phyloP scores from a whole-genome alignment of 2,329 filamentous ascomycete genomes.

The Apiospora malaysiana region DNA sequence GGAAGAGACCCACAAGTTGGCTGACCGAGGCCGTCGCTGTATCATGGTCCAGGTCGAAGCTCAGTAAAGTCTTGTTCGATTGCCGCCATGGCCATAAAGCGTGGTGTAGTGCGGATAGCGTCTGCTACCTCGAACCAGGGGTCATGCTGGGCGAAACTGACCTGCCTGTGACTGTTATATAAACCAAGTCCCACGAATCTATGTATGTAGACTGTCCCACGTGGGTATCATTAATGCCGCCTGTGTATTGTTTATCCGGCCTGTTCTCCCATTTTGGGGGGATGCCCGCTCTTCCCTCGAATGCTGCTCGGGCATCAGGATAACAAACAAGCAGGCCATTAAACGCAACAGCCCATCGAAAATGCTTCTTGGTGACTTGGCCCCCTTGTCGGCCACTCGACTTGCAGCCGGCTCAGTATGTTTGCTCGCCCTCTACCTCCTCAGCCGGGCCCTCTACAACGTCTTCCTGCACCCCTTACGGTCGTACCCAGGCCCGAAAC shows the following conservation, averaged over 20 bases:
- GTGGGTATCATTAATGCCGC: background rate
- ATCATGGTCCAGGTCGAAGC: too few relatives aligned
- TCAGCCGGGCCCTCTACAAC: conserved; percentile 22
- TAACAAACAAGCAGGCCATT: background rate
- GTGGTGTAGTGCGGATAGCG: background rate
- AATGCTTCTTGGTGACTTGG: background rate
- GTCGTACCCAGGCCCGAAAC: conserved; percentile 22
- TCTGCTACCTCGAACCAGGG: background rate
- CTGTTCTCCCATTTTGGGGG: background rate
- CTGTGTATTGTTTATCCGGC: background rate
- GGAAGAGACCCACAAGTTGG: background rate
- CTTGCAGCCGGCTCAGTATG: background rate
- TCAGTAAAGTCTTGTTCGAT: too few relatives aligned
- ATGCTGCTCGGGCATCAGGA: too few relatives aligned
- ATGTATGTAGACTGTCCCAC: background rate
- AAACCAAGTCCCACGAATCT: background rate
- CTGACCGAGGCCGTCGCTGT: too few relatives aligned
- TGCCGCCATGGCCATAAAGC: too few relatives aligned
- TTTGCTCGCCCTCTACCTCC: background rate
- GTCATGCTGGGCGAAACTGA: background rate
- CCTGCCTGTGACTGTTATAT: background rate
- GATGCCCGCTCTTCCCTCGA: background rate
- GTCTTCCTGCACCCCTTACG: conserved; percentile 23
- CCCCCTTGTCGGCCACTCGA: background rate
- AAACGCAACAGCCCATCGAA: background rate